Evolutionary conservation across 2,329 filamentous ascomycete species (phyloP).

Genomic region (Penicillium sp.): DNA sequence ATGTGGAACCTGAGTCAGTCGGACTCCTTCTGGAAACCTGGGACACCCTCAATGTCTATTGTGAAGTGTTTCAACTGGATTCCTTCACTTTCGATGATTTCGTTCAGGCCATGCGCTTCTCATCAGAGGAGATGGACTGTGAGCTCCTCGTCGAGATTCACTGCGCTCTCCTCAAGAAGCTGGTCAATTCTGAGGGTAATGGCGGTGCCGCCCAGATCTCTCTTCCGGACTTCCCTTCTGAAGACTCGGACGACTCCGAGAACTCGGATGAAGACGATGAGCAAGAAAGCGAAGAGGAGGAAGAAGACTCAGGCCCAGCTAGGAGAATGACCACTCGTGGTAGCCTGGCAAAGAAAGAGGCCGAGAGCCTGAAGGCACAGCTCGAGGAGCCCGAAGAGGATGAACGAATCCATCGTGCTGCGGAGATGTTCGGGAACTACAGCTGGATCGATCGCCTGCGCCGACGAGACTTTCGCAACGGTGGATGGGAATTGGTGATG

Average conservation of each 20-base stretch:
- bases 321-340: conserved; percentile 80
- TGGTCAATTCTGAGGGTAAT: conserved; percentile 75
- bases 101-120: conserved; percentile 81
- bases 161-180: conserved; percentile 84
- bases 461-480: conserved; percentile 82
- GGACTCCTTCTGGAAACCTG: conserved; percentile 86
- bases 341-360: conserved; percentile 81
- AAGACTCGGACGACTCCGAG: conserved; percentile 65
- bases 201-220: conserved; percentile 80
- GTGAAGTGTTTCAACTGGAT: conserved; percentile 89
- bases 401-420: conserved; percentile 59
- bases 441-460: conserved; percentile 86
- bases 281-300: conserved; percentile 49
- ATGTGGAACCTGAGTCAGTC: conserved; percentile 81
- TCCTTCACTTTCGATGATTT: conserved; percentile 99
- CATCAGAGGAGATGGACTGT: conserved; percentile 74
- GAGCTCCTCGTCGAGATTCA: conserved; percentile 90
- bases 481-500: conserved; percentile 90
- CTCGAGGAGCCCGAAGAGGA: conserved; percentile 56
- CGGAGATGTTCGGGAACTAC: conserved; percentile 74
- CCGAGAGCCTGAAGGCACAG: conserved; percentile 69
- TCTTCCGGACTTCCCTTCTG: conserved; percentile 75
- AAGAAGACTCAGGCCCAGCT: conserved; percentile 72
- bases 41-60: conserved; percentile 98
- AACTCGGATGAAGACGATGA: conserved; percentile 55